Evolutionary conservation across 805 yeast species (phyloP).

Genomic region (Wickerhamiella spandovensis): DNA sequence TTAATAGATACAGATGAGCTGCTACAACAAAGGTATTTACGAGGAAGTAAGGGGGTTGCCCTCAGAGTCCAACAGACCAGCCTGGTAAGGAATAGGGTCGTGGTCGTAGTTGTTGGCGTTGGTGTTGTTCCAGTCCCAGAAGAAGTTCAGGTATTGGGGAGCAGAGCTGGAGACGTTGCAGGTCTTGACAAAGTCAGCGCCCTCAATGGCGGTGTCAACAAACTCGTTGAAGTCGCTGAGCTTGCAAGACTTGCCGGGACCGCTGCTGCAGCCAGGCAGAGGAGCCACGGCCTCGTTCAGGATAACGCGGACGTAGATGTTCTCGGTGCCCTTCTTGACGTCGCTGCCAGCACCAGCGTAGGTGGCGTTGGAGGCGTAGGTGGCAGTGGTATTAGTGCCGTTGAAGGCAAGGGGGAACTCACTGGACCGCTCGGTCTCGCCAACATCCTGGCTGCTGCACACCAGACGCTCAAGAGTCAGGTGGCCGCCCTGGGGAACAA

Average conservation of each 20-base stretch:
- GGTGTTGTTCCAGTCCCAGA: conserved; percentile 13
- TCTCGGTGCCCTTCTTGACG: conserved; percentile 1
- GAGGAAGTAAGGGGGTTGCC: not conserved
- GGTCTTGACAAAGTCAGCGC: conserved; percentile 2
- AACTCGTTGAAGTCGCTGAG: conserved; percentile 16
- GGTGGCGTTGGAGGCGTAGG: conserved; percentile 8
- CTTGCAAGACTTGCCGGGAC: conserved; percentile 39
- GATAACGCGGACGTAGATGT: conserved; percentile 33
- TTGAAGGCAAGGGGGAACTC: conserved; percentile 12
- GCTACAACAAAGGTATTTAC: too few relatives aligned
- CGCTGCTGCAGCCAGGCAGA: conserved; percentile 33
- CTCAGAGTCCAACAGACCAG: not conserved
- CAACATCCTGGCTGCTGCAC: conserved; percentile 24
- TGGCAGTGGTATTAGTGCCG: conserved; percentile 4
- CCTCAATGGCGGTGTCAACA: conserved; percentile 3
- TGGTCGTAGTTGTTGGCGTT: conserved; percentile 7
- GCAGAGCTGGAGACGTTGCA: conserved; percentile 1
- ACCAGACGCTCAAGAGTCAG: conserved; percentile 23
- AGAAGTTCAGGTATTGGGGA: conserved; percentile 11
- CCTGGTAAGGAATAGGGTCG: conserved; percentile 10
- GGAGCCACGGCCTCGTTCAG: conserved; percentile 44
- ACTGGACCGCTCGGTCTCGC: conserved; percentile 2
- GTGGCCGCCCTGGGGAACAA: conserved; percentile 22
- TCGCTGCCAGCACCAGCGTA: conserved; percentile 6
- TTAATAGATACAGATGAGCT: not conserved